Percentiles rank a stretch among this genome's conserved stretches.
phyloP scores from a whole-genome alignment of 1,284 basidiomycete genomes.

The Vanrija humicola region DNA sequence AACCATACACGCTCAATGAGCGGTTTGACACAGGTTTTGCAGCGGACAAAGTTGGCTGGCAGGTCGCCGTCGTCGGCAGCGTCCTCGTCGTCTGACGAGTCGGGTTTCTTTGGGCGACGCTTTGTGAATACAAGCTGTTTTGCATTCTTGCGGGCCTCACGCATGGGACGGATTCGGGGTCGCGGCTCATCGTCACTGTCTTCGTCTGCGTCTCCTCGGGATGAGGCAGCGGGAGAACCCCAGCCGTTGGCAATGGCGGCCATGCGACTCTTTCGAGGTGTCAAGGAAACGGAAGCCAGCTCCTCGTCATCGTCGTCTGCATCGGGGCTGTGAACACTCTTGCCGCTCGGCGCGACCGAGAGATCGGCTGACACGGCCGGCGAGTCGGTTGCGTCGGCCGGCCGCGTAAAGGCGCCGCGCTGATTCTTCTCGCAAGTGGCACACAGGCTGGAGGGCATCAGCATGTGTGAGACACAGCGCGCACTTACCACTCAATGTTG shows the following conservation, averaged over 20 bases:
- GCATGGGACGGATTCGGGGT: constrained; percentile 4
- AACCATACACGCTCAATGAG: constrained; percentile 39
- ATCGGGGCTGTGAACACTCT: neutral
- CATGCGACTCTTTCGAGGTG: constrained; percentile 3
- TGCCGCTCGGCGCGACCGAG: too few relatives aligned
- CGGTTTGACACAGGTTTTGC: constrained; percentile 36
- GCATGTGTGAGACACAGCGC: neutral
- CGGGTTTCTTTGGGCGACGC: neutral
- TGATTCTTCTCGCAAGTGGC: constrained; percentile 33
- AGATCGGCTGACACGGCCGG: too few relatives aligned
- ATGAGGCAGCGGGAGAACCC: neutral
- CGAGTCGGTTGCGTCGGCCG: neutral
- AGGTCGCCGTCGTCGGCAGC: constrained; percentile 16
- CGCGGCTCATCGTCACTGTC: constrained; percentile 6
- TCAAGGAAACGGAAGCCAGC: constrained; percentile 2
- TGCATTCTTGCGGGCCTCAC: constrained; percentile 19
- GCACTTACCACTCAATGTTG: constrained; percentile 39
- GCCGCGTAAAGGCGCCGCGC: constrained; percentile 20
- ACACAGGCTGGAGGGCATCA: constrained; percentile 31
- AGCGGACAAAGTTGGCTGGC: constrained; percentile 30
- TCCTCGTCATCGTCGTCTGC: constrained; percentile 7
- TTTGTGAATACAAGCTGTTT: neutral
- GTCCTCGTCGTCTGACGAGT: constrained; percentile 9
- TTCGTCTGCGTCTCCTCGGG: neutral
- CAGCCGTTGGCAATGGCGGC: neutral